Evolutionary conservation across 2,329 filamentous ascomycete species (phyloP).

Genomic region (Fusarium stilboides): DNA sequence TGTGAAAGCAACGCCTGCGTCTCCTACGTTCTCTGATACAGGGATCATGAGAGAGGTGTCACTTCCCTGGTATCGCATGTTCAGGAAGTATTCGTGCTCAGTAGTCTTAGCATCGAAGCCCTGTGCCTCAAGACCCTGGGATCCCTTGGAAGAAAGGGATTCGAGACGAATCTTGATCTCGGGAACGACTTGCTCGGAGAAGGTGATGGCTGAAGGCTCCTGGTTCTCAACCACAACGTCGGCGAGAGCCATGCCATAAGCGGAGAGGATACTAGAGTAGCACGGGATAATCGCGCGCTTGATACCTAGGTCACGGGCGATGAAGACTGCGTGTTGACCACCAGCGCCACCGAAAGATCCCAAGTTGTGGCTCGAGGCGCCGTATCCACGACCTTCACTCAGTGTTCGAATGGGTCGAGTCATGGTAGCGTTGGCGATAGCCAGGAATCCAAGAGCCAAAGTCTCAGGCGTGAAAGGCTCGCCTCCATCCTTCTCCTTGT

Average conservation of each 20-base stretch:
- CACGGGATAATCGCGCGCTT: slow-evolving; percentile 60
- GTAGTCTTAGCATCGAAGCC: slow-evolving; percentile 60
- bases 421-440: slow-evolving; percentile 83
- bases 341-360: slow-evolving; percentile 56
- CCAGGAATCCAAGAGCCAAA: slow-evolving; percentile 79
- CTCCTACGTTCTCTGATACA: slow-evolving; percentile 39
- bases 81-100: slow-evolving; percentile 61
- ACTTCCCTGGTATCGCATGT: slow-evolving; percentile 62
- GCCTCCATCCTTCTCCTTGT: slow-evolving; percentile 42
- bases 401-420: slow-evolving; percentile 73
- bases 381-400: slow-evolving; percentile 51
- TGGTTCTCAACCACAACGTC: slow-evolving; percentile 61
- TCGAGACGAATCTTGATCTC: slow-evolving; percentile 46
- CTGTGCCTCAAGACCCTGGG: slow-evolving; percentile 41
- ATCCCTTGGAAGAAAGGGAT: slow-evolving; percentile 43
- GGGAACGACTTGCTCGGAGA: slow-evolving; percentile 37
- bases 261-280: slow-evolving; percentile 63
- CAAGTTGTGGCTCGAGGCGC: slow-evolving; percentile 46
- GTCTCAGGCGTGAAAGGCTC: slow-evolving; percentile 43
- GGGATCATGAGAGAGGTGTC: slow-evolving; percentile 61
- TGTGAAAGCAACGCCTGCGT: slow-evolving; percentile 54
- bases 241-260: slow-evolving; percentile 63
- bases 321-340: slow-evolving; percentile 61
- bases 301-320: slow-evolving; percentile 62
- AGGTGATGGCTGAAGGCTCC: slow-evolving; percentile 55